phyloP scores from a whole-genome alignment of 768 basidiomycete species.

The Tylopilus cervinicoccineus region DNA sequence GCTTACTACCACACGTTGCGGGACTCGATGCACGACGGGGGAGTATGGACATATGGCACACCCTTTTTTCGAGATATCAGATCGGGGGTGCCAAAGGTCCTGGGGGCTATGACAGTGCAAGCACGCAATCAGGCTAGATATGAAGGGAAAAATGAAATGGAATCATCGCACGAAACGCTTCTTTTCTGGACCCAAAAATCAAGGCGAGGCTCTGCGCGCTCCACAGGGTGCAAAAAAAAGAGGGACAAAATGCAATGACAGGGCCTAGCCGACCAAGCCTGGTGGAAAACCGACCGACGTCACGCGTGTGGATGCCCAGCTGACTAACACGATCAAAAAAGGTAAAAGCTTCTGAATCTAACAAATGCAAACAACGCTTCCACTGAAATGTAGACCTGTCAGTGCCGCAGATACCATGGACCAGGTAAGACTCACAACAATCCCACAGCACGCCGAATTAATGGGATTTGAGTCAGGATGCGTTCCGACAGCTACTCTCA shows the following conservation, averaged over 20 bases:
- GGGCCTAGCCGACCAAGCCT: too few relatives aligned
- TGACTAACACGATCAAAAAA: slow-evolving; percentile 7
- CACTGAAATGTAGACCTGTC: background rate
- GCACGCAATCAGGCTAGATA: slow-evolving; percentile 17
- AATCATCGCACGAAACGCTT: background rate
- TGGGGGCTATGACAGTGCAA: background rate
- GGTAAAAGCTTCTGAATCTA: slow-evolving; percentile 25
- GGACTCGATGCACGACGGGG: slow-evolving; percentile 14
- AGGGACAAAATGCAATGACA: background rate
- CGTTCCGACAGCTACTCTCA: slow-evolving; percentile 51
- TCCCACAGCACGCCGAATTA: background rate
- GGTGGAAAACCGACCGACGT: too few relatives aligned
- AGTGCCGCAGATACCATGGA: slow-evolving; percentile 19
- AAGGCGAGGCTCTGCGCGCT: background rate
- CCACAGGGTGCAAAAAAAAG: background rate
- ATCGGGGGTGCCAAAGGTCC: slow-evolving; percentile 33
- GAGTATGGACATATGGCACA: slow-evolving; percentile 12
- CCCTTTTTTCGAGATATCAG: slow-evolving; percentile 20
- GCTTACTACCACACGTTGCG: slow-evolving; percentile 18
- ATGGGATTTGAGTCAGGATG: slow-evolving; percentile 40
- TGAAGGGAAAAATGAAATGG: slow-evolving; percentile 8
- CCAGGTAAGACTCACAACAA: slow-evolving; percentile 16
- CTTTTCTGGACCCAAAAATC: slow-evolving; percentile 5
- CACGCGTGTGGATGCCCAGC: background rate
- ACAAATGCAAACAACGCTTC: slow-evolving; percentile 27